Conservation (phyloP, 2,329 filamentous ascomycete species). For the Trichoderma simmonsii region DNA sequence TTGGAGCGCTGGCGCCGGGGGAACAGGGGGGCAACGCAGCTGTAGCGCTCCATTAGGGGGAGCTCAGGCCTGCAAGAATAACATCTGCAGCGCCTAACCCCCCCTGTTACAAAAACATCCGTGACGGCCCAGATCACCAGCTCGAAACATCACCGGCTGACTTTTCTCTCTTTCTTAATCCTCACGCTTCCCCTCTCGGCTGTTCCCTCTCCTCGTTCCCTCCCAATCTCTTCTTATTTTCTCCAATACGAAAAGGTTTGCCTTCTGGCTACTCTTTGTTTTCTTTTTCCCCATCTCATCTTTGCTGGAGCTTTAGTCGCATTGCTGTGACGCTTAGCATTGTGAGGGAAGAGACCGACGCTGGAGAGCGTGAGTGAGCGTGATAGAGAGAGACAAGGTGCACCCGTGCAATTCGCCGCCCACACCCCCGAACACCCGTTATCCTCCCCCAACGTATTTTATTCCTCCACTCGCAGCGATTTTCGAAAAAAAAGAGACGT, state of each 20-base stretch:
- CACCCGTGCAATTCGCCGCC: background rate
- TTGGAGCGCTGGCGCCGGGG: slow-evolving; percentile 12
- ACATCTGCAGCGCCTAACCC: slow-evolving; percentile 20
- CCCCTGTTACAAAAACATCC: slow-evolving; percentile 34
- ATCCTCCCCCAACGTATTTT: background rate
- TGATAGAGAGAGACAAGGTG: background rate
- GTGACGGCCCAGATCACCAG: slow-evolving; percentile 22
- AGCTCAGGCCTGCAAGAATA: slow-evolving; percentile 23
- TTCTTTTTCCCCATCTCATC: background rate
- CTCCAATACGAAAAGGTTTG: background rate
- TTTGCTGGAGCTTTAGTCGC: background rate
- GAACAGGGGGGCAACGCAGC: slow-evolving; percentile 14
- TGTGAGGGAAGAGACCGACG: background rate
- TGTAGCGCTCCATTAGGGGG: slow-evolving; percentile 1
- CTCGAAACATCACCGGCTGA: slow-evolving; percentile 3
- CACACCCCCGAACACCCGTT: background rate
- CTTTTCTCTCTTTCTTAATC: background rate
- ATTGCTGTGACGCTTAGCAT: background rate
- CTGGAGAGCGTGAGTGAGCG: background rate
- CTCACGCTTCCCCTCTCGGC: background rate
- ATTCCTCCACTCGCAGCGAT: background rate
- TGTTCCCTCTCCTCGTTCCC: background rate
- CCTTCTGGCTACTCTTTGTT: background rate
- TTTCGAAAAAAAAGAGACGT: background rate
- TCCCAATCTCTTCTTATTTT: background rate